Conservation (phyloP, 2,329 filamentous ascomycete species). For the Lecanoromycetidae sp. region DNA sequence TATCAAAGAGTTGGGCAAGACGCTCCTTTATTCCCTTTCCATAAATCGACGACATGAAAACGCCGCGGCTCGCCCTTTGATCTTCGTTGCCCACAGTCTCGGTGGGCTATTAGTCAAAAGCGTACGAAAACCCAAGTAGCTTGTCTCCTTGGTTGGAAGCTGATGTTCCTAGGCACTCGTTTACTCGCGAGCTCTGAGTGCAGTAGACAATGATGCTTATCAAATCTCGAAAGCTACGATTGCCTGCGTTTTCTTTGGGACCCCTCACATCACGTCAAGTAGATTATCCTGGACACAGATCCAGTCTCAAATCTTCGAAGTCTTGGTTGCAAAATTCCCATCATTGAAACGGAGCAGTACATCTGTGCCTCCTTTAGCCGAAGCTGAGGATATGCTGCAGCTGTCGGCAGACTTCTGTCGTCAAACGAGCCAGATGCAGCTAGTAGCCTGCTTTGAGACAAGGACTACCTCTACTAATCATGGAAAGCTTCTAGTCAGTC, state of each 20-base stretch:
- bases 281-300: neutral
- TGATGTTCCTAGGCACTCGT: neutral
- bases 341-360: neutral
- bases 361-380: neutral
- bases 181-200: neutral
- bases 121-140: neutral
- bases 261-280: neutral
- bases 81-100: constrained; percentile 12
- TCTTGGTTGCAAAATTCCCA: neutral
- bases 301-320: neutral
- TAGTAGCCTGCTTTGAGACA: neutral
- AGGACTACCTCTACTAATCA: neutral
- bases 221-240: neutral
- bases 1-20: constrained; percentile 3
- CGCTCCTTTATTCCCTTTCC: constrained; percentile 13
- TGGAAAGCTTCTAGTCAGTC: neutral
- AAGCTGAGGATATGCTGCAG: neutral
- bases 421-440: neutral
- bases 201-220: neutral
- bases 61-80: neutral
- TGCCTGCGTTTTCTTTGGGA: neutral
- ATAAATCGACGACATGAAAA: neutral
- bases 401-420: neutral
- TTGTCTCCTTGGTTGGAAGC: neutral
- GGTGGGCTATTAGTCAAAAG: constrained; percentile 7